A percentile compares a stretch with the other conserved stretches of the same genome.
Evolutionary conservation across 2,329 filamentous ascomycete genomes (phyloP).

Genomic region (Colletotrichum limetticola): DNA sequence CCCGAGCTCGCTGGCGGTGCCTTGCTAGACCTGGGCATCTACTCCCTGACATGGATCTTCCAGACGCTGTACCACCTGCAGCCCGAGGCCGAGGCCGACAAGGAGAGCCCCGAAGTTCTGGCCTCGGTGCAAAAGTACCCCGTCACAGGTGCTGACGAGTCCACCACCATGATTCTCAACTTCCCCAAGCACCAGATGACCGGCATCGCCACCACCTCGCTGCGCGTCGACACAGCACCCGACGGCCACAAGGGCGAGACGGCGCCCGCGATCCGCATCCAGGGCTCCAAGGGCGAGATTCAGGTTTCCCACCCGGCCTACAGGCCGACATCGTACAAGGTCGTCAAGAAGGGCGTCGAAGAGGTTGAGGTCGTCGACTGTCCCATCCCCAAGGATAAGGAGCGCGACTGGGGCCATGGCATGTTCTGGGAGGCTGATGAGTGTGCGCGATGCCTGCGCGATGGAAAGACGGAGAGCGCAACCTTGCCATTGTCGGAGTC

Average conservation of each 20-base stretch:
- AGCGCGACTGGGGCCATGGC: constrained; percentile 71
- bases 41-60: constrained; percentile 91
- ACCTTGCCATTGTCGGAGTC: constrained; percentile 80
- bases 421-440: constrained; percentile 94
- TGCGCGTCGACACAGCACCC: constrained; percentile 71
- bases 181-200: constrained; percentile 78
- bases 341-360: constrained; percentile 66
- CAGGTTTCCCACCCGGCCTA: constrained; percentile 80
- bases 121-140: constrained; percentile 78
- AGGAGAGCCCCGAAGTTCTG: constrained; percentile 75
- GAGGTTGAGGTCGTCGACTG: constrained; percentile 63
- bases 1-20: constrained; percentile 84
- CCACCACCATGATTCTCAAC: constrained; percentile 79
- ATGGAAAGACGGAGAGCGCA: constrained; percentile 81
- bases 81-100: constrained; percentile 68
- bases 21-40: constrained; percentile 87
- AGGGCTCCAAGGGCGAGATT: constrained; percentile 84
- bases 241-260: constrained; percentile 65
- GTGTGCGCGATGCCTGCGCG: constrained; percentile 77
- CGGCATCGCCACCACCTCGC: constrained; percentile 75
- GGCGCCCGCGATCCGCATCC: constrained; percentile 79
- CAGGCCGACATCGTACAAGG: constrained; percentile 72
- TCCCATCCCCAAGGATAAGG: constrained; percentile 63
- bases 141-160: constrained; percentile 78
- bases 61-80: constrained; percentile 88